Base-by-base conservation (phyloP, 1,284 basidiomycete genomes). In the Termitomyces sp. region DNA sequence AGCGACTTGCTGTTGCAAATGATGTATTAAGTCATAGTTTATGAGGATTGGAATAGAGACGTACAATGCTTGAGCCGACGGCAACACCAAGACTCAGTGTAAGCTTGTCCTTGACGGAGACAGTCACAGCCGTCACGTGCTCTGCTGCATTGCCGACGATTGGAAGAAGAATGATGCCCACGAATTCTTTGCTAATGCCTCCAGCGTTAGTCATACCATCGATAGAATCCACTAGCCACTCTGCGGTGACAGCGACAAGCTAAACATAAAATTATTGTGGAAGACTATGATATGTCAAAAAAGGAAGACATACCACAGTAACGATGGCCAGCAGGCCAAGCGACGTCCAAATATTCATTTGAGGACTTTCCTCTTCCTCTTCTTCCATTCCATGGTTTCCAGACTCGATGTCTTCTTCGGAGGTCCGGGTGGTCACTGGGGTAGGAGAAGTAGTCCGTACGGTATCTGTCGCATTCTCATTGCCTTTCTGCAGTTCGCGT, bases 91-190 rank as follows among this genome's bases (percentile, higher is more conserved):
- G 74, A 63, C 82, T 82, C 7, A 90, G 76, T 59, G 83, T 84
- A 50, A 92, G 74, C 67, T 90, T 82, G 70, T 92, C 81, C 71
- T 94, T 92, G 59, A 92, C 84, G 0, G 92, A 92, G 5, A 94
- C 91, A 3, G 87, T 90, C 57, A 95, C 89, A 21, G 92, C 91
- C 3, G 92, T 94, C 49, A 87, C 84, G 66, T 94, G 92, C 68
- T 96, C 93, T 59, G 91, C 89, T 10, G 90, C 86, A 61, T 93
- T 94, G 43, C 90, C 90, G 47, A 93, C 90, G 39, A 90, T 88
- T 5, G 94, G 95, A 12, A 98, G 77, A 12, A 98, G 71, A 60
- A 98, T 94, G 31, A 96, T 70, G 33, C 89, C 91, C 36, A 95
- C 81, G 65, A 92, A 95, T 67, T 92, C 88, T 61, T 84, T 81